Percentiles rank a stretch among this genome's conserved stretches.
Evolutionary conservation across 768 basidiomycete genomes (phyloP).

Genomic region (Hydnum rufescens): DNA sequence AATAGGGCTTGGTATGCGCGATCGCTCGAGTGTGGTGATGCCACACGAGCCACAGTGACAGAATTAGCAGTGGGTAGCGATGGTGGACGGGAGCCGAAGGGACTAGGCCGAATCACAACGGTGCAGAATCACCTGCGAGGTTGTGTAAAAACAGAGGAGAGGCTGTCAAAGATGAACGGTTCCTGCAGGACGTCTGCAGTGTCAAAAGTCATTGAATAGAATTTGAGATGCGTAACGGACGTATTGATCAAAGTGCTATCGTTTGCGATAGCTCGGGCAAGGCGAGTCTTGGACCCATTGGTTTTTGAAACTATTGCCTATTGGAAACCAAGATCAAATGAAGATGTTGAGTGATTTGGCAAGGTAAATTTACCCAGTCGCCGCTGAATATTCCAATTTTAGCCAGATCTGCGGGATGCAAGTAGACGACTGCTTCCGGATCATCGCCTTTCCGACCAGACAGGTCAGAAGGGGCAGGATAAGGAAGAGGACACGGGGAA

Average conservation of each 20-base stretch:
- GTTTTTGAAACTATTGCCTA: no score
- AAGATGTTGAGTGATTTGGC: no score
- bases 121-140: background rate
- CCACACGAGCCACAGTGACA: slow-evolving; percentile 61
- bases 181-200: no score
- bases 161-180: slow-evolving; percentile 13
- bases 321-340: no score
- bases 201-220: no score
- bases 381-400: slow-evolving; percentile 46
- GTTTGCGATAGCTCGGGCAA: no score
- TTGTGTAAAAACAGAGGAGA: slow-evolving; percentile 39
- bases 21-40: slow-evolving; percentile 49
- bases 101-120: slow-evolving; percentile 25
- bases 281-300: no score
- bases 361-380: slow-evolving; percentile 59
- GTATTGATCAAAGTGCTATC: no score
- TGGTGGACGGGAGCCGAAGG: slow-evolving; percentile 39
- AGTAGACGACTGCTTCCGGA: slow-evolving; percentile 39
- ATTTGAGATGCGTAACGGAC: no score
- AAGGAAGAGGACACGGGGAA: background rate
- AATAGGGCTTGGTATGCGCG: slow-evolving; percentile 42
- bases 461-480: background rate
- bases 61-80: slow-evolving; percentile 45
- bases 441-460: slow-evolving; percentile 11
- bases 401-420: slow-evolving; percentile 42